These are phyloP conservation scores for Phytophthora syringae DNA, from an alignment of 352 stramenopile genomes.

Conservation along the genomic window DNA sequence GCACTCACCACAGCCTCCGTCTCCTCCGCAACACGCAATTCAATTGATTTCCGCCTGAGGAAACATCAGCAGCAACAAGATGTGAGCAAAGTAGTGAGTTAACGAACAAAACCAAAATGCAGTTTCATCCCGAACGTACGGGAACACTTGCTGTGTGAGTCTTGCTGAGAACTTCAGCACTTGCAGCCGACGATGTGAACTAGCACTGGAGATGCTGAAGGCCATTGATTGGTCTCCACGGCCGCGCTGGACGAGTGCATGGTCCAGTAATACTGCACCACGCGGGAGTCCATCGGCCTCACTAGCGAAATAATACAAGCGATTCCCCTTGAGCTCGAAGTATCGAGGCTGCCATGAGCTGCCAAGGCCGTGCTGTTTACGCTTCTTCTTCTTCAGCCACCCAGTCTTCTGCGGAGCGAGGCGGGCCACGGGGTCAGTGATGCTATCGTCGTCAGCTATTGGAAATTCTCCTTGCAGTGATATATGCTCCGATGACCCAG, in stretches of 20 bases:
- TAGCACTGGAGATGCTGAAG: conserved; percentile 77
- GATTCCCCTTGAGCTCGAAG: conserved; percentile 85
- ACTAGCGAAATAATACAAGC: conserved; percentile 79
- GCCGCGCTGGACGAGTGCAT: conserved; percentile 69
- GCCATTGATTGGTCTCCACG: conserved; percentile 66
- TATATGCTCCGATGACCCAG: conserved; percentile 33
- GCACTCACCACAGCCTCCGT: conserved; percentile 51
- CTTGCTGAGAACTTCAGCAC: conserved; percentile 76
- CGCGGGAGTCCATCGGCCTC: conserved; percentile 76
- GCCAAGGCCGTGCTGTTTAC: conserved; percentile 72
- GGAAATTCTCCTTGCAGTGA: conserved; percentile 33
- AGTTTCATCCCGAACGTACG: conserved; percentile 35
- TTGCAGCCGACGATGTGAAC: conserved; percentile 57
- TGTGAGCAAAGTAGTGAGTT: background rate
- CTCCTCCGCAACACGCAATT: conserved; percentile 67
- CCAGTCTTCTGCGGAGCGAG: conserved; percentile 67
- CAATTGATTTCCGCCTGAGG: conserved; percentile 60
- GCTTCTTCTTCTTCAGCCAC: conserved; percentile 84
- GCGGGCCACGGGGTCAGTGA: conserved; percentile 19
- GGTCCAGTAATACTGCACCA: conserved; percentile 74
- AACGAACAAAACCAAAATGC: background rate
- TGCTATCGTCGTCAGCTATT: conserved; percentile 25
- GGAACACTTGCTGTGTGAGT: conserved; percentile 71
- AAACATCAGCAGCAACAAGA: conserved; percentile 1
- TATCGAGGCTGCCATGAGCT: conserved; percentile 81